Evolutionary conservation across 1,284 basidiomycete genomes (phyloP).

Genomic region (Cryptococcus neoformans): DNA sequence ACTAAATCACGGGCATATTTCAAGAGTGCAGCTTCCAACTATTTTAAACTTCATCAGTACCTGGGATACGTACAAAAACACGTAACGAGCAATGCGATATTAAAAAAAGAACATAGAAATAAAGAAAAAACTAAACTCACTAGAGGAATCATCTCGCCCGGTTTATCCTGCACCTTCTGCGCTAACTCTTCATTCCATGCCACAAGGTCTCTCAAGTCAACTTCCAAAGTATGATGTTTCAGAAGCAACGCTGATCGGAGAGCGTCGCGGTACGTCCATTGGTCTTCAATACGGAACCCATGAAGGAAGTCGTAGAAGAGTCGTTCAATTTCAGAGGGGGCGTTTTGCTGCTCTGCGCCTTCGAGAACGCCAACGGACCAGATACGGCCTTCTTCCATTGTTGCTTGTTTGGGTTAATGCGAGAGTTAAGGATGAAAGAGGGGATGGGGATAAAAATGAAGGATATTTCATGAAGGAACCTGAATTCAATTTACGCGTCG

Average conservation of each 20-base stretch:
- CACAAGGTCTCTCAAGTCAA: slow-evolving; percentile 85
- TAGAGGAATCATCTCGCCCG: slow-evolving; percentile 83
- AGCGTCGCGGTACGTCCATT: slow-evolving; percentile 85
- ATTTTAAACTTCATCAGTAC: background rate
- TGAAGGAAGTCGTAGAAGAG: slow-evolving; percentile 79
- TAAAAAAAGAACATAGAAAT: background rate
- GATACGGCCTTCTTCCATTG: slow-evolving; percentile 16
- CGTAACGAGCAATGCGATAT: background rate
- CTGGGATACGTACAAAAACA: background rate
- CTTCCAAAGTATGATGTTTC: slow-evolving; percentile 87
- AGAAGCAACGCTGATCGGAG: slow-evolving; percentile 84
- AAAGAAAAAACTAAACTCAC: slow-evolving; percentile 52
- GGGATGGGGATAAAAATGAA: no score
- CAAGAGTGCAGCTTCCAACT: slow-evolving; percentile 88
- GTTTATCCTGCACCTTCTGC: slow-evolving; percentile 82
- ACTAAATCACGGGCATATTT: slow-evolving; percentile 76
- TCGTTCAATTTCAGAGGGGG: slow-evolving; percentile 73
- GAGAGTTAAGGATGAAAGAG: no score
- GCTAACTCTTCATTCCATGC: slow-evolving; percentile 93
- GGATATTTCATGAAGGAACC: no score
- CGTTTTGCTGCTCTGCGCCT: slow-evolving; percentile 52
- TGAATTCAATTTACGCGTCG: no score
- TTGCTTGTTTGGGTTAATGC: no score
- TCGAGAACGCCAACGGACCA: slow-evolving; percentile 17
- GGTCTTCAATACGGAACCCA: slow-evolving; percentile 79